Evolutionary conservation across 2,329 filamentous ascomycete genomes (phyloP).

Genomic region (Tolypocladium ovalisporum): DNA sequence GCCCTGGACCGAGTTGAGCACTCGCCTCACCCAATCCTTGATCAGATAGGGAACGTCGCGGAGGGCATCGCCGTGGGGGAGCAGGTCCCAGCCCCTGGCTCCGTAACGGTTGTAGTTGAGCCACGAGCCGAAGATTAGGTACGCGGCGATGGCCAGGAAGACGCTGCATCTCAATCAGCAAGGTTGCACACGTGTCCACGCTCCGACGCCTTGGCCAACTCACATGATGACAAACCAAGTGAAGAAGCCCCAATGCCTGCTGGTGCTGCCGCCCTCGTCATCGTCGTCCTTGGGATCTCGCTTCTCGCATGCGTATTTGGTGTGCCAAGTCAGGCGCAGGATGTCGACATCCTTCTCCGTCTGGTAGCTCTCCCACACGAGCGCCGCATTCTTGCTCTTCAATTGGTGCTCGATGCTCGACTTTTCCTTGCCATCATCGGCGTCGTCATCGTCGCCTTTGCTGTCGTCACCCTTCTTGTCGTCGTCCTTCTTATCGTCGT

Average conservation of each 20-base stretch:
- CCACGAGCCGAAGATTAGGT: constrained; percentile 97
- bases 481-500: constrained; percentile 13
- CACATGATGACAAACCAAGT: constrained; percentile 95
- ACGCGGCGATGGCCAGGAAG: constrained; percentile 76
- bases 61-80: constrained; percentile 86
- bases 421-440: constrained; percentile 25
- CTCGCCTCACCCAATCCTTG: constrained; percentile 74
- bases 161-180: constrained; percentile 37
- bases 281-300: constrained; percentile 32
- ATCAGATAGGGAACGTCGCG: constrained; percentile 86
- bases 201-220: constrained; percentile 23
- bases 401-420: constrained; percentile 39
- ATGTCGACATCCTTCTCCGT: constrained; percentile 45
- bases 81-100: constrained; percentile 84
- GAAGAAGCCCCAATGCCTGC: constrained; percentile 80
- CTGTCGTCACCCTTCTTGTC: constrained; percentile 22
- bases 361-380: constrained; percentile 69
- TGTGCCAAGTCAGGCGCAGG: constrained; percentile 72
- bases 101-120: constrained; percentile 97
- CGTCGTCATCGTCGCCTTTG: constrained; percentile 25
- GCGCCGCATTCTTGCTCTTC: constrained; percentile 45
- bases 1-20: constrained; percentile 76
- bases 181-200: too few species aligned
- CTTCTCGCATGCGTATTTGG: constrained; percentile 73
- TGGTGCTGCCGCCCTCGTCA: constrained; percentile 30